These are phyloP conservation scores for Neoboletus brunneissimus DNA, from an alignment of 768 basidiomycete genomes.

Conservation along the genomic window DNA sequence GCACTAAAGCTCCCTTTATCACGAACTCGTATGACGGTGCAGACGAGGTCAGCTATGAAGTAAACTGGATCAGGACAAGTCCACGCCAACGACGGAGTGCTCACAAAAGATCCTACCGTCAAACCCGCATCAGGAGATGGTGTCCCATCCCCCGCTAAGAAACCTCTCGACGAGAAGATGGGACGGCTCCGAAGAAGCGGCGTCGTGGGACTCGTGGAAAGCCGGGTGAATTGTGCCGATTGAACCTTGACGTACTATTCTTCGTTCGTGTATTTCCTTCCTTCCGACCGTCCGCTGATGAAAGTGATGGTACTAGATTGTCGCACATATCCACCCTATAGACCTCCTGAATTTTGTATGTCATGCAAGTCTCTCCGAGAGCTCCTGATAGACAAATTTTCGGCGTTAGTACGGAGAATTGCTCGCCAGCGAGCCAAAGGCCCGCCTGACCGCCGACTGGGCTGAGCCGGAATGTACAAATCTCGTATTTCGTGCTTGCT, in stretches of 20 bases:
- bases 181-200: neutral
- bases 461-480: constrained; percentile 43
- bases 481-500: constrained; percentile 35
- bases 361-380: constrained; percentile 36
- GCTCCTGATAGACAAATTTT: constrained; percentile 32
- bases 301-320: constrained; percentile 32
- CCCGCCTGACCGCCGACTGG: constrained; percentile 42
- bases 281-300: neutral
- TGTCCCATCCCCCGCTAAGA: neutral
- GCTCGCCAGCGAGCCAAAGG: constrained; percentile 32
- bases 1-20: neutral
- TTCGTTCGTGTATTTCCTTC: neutral
- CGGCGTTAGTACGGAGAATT: constrained; percentile 26
- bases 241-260: constrained; percentile 12
- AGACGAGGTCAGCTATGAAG: neutral
- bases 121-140: neutral
- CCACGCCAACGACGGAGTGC: neutral
- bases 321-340: constrained; percentile 36
- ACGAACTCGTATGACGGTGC: neutral
- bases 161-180: neutral
- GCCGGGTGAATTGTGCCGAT: constrained; percentile 1
- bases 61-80: neutral
- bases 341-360: constrained; percentile 35
- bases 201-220: neutral
- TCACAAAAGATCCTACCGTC: neutral